Conservation (phyloP, 352 stramenopile species). For the Aphanomyces stellatus region DNA sequence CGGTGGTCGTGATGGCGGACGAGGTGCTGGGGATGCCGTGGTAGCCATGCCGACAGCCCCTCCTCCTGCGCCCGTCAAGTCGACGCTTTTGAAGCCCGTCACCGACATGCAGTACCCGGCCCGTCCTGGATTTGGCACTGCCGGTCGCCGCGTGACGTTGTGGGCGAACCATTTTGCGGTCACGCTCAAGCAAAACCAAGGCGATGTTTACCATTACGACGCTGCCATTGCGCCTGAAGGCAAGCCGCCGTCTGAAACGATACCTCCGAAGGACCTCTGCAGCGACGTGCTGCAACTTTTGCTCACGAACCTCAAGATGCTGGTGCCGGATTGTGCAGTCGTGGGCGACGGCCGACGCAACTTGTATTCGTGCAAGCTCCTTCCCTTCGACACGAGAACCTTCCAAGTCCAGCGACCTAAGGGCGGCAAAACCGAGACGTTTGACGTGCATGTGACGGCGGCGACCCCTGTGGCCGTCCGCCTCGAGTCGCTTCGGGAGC, state of each 20-base stretch:
- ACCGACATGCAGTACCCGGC: constrained; percentile 38
- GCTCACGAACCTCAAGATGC: constrained; percentile 28
- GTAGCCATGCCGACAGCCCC: background rate
- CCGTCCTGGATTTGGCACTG: constrained; percentile 48
- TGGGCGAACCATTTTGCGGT: constrained; percentile 64
- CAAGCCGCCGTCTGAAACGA: constrained; percentile 33
- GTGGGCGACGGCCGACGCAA: constrained; percentile 53
- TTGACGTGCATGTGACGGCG: constrained; percentile 43
- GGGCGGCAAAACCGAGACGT: constrained; percentile 35
- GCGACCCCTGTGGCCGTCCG: constrained; percentile 48
- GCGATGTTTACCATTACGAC: constrained; percentile 69
- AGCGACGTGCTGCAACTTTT: constrained; percentile 48
- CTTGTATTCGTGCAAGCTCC: constrained; percentile 33
- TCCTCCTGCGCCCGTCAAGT: constrained; percentile 14
- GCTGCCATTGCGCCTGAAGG: constrained; percentile 39
- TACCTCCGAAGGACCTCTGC: constrained; percentile 45
- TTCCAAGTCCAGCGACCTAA: constrained; percentile 40
- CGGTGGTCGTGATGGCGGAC: constrained; percentile 25
- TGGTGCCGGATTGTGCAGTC: constrained; percentile 31
- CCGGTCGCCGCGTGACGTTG: constrained; percentile 32
- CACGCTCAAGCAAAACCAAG: constrained; percentile 30
- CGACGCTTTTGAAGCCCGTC: constrained; percentile 31
- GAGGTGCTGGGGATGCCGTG: constrained; percentile 30
- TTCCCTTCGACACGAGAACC: constrained; percentile 38
- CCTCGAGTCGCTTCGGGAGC: constrained; percentile 46